Percentiles rank a stretch among this genome's conserved stretches.
Evolutionary conservation across 164 flowering plant species (phyloP).

Genomic region (Nelumbo lutea): DNA sequence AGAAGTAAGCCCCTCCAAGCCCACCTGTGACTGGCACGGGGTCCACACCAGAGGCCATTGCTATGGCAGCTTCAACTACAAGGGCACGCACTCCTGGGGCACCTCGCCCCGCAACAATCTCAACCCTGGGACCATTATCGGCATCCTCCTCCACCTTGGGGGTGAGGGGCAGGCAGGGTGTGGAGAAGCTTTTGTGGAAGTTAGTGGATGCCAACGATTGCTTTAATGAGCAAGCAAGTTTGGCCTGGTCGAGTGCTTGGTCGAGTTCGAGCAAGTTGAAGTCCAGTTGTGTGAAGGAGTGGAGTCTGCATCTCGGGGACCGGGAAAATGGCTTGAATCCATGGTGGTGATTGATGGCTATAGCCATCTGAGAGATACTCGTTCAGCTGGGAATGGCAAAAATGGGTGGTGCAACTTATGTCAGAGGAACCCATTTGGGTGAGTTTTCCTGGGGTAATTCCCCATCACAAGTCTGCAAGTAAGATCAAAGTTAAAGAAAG

Average conservation of each 20-base stretch:
- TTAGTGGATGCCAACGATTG: slow-evolving; percentile 24
- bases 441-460: slow-evolving; percentile 25
- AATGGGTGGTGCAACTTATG: slow-evolving; percentile 23
- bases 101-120: slow-evolving; percentile 45
- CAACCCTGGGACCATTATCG: slow-evolving; percentile 35
- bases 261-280: slow-evolving; percentile 28
- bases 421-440: slow-evolving; percentile 17
- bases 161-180: slow-evolving; percentile 63
- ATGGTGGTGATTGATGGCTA: slow-evolving; percentile 50
- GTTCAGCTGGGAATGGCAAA: slow-evolving; percentile 24
- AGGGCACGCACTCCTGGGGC: slow-evolving; percentile 45
- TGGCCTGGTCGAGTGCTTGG: slow-evolving; percentile 26
- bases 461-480: slow-evolving; percentile 27
- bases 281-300: slow-evolving; percentile 51
- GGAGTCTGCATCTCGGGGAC: slow-evolving; percentile 54
- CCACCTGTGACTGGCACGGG: slow-evolving; percentile 49
- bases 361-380: slow-evolving; percentile 51
- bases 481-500: too few species aligned
- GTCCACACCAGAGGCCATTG: slow-evolving; percentile 53
- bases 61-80: slow-evolving; percentile 65
- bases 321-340: slow-evolving; percentile 53
- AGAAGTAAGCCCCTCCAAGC: slow-evolving; percentile 72
- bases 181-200: slow-evolving; percentile 64
- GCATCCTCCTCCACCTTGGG: slow-evolving; percentile 27
- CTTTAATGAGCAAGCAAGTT: slow-evolving; percentile 31